Evolutionary conservation across 768 basidiomycete species (phyloP).

Genomic region (Pleurotus tuoliensis): DNA sequence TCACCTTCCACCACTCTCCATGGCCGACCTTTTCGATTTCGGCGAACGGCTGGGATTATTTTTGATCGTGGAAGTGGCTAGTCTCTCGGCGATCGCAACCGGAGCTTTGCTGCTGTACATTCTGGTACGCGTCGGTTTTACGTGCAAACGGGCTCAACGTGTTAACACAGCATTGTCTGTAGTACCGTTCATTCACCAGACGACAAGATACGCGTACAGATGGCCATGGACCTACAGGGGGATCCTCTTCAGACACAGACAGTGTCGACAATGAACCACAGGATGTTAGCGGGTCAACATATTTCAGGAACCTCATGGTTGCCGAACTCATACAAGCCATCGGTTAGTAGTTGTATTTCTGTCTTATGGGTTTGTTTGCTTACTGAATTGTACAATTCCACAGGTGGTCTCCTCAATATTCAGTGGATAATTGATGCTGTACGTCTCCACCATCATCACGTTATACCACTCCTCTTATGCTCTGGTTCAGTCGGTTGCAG

Average conservation of each 20-base stretch:
- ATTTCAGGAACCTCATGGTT: constrained; percentile 27
- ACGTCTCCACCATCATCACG: constrained; percentile 10
- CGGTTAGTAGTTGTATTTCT: constrained; percentile 17
- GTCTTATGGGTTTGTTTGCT: not conserved
- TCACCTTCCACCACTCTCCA: too few relatives aligned
- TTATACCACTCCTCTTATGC: not conserved
- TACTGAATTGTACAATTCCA: not conserved
- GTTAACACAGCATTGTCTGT: not conserved
- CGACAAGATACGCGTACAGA: constrained; percentile 15
- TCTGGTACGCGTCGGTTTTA: constrained; percentile 13
- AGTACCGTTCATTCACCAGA: not conserved
- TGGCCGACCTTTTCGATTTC: not conserved
- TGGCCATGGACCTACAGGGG: constrained; percentile 17
- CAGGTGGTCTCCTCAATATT: constrained; percentile 34
- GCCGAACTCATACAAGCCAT: constrained; percentile 29
- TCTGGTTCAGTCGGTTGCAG: constrained; percentile 21
- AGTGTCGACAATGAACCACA: constrained; percentile 25
- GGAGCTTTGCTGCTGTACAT: constrained; percentile 23
- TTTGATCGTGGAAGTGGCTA: constrained; percentile 25
- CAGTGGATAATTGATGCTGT: constrained; percentile 31
- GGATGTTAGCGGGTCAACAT: constrained; percentile 9
- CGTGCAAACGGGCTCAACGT: not conserved
- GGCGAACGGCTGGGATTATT: constrained; percentile 19
- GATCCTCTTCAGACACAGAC: constrained; percentile 22
- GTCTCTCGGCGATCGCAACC: constrained; percentile 25